These are phyloP conservation scores for Scorias spongiosa DNA, from an alignment of 2,329 filamentous ascomycete genomes.

Conservation along the genomic window DNA sequence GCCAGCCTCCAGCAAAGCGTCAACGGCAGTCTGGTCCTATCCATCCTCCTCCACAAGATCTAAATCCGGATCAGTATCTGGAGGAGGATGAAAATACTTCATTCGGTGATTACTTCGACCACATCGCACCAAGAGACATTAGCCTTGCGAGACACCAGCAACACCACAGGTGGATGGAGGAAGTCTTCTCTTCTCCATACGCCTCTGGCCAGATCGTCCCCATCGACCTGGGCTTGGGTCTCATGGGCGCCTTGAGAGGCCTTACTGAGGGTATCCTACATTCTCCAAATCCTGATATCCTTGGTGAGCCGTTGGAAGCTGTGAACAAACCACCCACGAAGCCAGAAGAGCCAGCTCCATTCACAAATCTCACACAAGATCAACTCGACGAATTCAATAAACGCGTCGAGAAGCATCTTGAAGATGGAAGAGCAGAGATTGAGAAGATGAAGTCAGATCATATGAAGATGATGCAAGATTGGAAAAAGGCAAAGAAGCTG, in stretches of 20 bases:
- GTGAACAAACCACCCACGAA: conserved; percentile 31
- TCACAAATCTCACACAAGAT: conserved; percentile 56
- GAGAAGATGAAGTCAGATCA: conserved; percentile 72
- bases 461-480: conserved; percentile 59
- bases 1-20: conserved; percentile 32
- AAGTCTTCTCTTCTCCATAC: conserved; percentile 84
- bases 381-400: conserved; percentile 73
- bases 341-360: conserved; percentile 26
- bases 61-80: conserved; percentile 34
- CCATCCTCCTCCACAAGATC: conserved; percentile 28
- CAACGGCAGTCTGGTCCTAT: conserved; percentile 24
- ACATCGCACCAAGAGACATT: conserved; percentile 77
- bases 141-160: conserved; percentile 77
- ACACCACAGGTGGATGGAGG: conserved; percentile 98
- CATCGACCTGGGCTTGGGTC: conserved; percentile 71
- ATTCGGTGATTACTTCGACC: conserved; percentile 77
- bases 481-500: conserved; percentile 52
- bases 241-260: conserved; percentile 58
- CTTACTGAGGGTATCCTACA: conserved; percentile 80
- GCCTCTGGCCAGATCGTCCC: conserved; percentile 71
- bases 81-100: conserved; percentile 87
- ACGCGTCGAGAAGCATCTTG: conserved; percentile 56
- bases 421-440: conserved; percentile 64
- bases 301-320: conserved; percentile 1
- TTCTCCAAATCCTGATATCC: conserved; percentile 25